Conservation (phyloP, 805 yeast species). For the Sungouiozyma intestinalis region DNA sequence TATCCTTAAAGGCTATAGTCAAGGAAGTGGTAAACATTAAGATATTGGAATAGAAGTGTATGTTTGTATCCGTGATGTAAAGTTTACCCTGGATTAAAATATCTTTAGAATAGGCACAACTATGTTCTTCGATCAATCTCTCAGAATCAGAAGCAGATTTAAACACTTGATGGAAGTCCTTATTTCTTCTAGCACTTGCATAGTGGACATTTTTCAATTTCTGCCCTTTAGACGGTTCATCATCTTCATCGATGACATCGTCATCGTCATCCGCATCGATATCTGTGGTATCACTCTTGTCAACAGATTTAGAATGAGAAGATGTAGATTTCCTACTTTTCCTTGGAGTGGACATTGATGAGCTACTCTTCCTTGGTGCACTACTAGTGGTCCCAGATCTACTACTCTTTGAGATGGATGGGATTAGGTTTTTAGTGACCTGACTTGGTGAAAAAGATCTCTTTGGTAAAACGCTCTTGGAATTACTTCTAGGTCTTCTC, state of each 20-base stretch:
- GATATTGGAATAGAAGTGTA: conserved; percentile 58
- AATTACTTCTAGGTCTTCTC: background rate
- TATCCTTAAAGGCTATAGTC: conserved; percentile 47
- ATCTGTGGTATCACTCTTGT: background rate
- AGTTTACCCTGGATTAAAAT: conserved; percentile 58
- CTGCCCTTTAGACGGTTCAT: background rate
- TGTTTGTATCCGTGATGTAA: conserved; percentile 43
- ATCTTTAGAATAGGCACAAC: conserved; percentile 58
- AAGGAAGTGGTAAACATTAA: conserved; percentile 57
- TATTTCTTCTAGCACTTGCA: conserved; percentile 43
- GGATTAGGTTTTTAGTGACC: conserved; percentile 1
- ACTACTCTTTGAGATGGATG: background rate
- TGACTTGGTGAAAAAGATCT: conserved; percentile 20
- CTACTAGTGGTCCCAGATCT: background rate
- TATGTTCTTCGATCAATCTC: conserved; percentile 46
- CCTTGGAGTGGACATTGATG: background rate
- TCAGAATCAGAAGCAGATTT: conserved; percentile 32
- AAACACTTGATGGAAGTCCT: conserved; percentile 50
- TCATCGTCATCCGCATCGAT: conserved; percentile 1
- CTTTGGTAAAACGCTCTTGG: conserved; percentile 6
- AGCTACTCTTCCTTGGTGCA: background rate
- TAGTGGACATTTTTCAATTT: conserved; percentile 14
- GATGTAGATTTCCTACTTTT: background rate
- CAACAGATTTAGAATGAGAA: background rate
- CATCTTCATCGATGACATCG: background rate